phyloP scores from a whole-genome alignment of 257 asterid species.

The Apocynum venetum region DNA sequence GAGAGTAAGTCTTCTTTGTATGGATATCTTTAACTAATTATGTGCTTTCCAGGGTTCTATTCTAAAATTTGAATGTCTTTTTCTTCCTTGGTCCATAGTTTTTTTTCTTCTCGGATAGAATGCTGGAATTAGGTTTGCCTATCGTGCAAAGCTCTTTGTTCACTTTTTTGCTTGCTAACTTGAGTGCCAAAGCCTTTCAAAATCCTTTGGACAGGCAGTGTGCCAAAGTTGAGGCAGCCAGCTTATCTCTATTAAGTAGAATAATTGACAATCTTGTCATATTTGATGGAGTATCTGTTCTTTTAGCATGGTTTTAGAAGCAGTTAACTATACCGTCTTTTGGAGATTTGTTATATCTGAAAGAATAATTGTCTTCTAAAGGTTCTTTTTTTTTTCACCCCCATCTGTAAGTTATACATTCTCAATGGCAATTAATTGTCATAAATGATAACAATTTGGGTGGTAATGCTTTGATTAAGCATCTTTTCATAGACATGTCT shows the following conservation, averaged over 20 bases:
- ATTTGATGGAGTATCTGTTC: neutral
- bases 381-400: no score
- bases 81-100: neutral
- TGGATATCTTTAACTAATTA: neutral
- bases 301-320: neutral
- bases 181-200: neutral
- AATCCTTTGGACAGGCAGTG: neutral
- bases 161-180: neutral
- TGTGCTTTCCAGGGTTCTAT: neutral
- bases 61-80: neutral
- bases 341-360: neutral
- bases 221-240: neutral
- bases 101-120: neutral
- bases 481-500: neutral
- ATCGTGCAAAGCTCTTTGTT: neutral
- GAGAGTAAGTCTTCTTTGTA: conserved; percentile 33
- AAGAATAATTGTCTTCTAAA: no score
- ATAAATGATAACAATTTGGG: neutral
- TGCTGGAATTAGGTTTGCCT: neutral
- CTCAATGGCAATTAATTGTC: neutral
- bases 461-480: neutral
- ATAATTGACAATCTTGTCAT: no score
- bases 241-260: neutral
- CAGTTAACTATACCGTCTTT: neutral
- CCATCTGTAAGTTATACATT: neutral